phyloP scores from a whole-genome alignment of 345 rosid genomes.

The Brassica juncea region DNA sequence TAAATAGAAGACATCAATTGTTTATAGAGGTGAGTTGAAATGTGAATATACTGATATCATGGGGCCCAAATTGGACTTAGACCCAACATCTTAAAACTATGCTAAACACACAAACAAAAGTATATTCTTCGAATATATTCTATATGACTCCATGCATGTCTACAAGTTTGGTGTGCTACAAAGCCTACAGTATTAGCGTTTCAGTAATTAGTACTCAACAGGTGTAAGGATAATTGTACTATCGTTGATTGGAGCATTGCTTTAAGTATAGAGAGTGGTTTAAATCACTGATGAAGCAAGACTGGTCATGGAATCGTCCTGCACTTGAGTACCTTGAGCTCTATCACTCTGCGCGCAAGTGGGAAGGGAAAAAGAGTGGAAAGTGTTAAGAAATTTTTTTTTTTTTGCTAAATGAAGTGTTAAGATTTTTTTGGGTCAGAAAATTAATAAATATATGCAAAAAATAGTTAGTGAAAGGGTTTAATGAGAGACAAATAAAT shows the following conservation, averaged over 20 bases:
- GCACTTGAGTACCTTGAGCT: slow-evolving; percentile 95
- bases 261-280: slow-evolving; percentile 75
- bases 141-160: background rate
- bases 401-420: background rate
- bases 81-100: slow-evolving; percentile 14
- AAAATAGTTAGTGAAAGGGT: slow-evolving; percentile 37
- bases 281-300: slow-evolving; percentile 81
- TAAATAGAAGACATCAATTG: background rate
- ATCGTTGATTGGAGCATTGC: background rate
- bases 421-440: background rate
- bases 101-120: background rate
- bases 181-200: too few species aligned
- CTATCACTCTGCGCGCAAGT: slow-evolving; percentile 82
- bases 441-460: background rate
- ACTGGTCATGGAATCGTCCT: slow-evolving; percentile 98
- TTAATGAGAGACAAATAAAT: slow-evolving; percentile 30
- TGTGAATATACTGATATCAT: background rate
- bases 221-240: background rate
- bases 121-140: background rate
- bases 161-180: background rate
- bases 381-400: background rate
- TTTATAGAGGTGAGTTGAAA: background rate
- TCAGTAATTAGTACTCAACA: background rate
- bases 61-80: background rate
- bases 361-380: slow-evolving; percentile 1